Evolutionary conservation across 1,284 basidiomycete species (phyloP).

Genomic region (Gymnopus androsaceus): DNA sequence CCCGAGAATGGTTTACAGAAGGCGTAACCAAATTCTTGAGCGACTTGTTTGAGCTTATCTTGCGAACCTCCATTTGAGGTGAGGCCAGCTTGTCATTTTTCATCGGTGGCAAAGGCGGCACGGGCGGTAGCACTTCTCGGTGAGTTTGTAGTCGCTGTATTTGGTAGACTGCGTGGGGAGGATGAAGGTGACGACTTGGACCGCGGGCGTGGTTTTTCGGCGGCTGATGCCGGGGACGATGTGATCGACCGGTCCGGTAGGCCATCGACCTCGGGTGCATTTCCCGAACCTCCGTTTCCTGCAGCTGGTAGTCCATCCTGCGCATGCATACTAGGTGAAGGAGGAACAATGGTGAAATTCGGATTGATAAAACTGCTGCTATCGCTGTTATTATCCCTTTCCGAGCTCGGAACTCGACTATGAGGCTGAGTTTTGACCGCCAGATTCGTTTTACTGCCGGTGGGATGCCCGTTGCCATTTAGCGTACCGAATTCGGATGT

Average conservation of each 20-base stretch:
- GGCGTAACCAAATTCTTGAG: slow-evolving; percentile 21
- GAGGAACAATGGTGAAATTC: slow-evolving; percentile 59
- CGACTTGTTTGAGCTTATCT: slow-evolving; percentile 35
- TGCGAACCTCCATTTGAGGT: slow-evolving; percentile 28
- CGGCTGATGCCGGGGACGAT: slow-evolving; percentile 28
- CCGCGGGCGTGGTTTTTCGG: slow-evolving; percentile 22
- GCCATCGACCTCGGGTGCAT: slow-evolving; percentile 20
- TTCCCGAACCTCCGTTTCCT: too few species aligned
- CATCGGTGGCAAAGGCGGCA: slow-evolving; percentile 23
- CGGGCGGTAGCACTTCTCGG: slow-evolving; percentile 14
- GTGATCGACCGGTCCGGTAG: slow-evolving; percentile 25
- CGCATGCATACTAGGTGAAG: slow-evolving; percentile 43
- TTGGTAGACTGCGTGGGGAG: slow-evolving; percentile 18
- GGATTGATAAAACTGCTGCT: slow-evolving; percentile 32
- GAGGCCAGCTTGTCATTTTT: background rate
- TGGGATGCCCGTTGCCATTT: background rate
- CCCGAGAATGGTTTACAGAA: slow-evolving; percentile 18
- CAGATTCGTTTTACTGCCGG: background rate
- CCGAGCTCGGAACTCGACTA: slow-evolving; percentile 19
- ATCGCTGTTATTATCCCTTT: slow-evolving; percentile 30
- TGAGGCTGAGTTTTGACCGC: background rate
- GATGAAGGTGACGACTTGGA: slow-evolving; percentile 20
- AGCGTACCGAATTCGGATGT: background rate
- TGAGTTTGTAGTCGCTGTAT: slow-evolving; percentile 15
- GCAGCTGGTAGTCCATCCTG: slow-evolving; percentile 23